Evolutionary conservation across 257 asterid species (phyloP).

Genomic region (Parsonsia alboflavescens): DNA sequence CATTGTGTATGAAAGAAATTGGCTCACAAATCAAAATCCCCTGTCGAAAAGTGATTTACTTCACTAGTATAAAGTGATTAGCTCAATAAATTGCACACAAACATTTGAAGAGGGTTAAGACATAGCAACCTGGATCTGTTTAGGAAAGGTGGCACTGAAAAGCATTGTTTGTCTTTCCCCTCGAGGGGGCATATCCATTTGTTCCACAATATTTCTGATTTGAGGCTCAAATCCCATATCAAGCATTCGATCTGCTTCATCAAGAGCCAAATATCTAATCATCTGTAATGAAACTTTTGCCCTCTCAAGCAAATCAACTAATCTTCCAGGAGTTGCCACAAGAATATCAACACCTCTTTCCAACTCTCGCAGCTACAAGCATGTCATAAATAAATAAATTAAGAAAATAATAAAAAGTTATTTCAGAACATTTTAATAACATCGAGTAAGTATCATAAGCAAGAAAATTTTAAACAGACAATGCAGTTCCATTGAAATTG

Average conservation of each 20-base stretch:
- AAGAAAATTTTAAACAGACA: neutral
- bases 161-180: conserved; percentile 91
- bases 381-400: conserved; percentile 5
- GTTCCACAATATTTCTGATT: conserved; percentile 85
- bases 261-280: conserved; percentile 87
- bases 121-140: conserved; percentile 69
- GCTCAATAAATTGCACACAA: neutral
- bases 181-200: conserved; percentile 90
- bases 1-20: neutral
- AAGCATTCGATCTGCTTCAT: conserved; percentile 92
- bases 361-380: conserved; percentile 71
- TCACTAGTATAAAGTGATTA: neutral
- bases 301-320: conserved; percentile 92
- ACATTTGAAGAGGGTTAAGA: conserved; percentile 1
- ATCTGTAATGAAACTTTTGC: conserved; percentile 74
- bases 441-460: conserved; percentile 10
- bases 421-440: neutral
- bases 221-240: conserved; percentile 98
- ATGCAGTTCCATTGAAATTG: neutral
- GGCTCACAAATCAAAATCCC: neutral
- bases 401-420: neutral
- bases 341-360: conserved; percentile 94
- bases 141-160: conserved; percentile 91
- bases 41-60: neutral
- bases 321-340: conserved; percentile 94